Conservation (phyloP, 306 rosid genomes). For the Notholithocarpus densiflorus region DNA sequence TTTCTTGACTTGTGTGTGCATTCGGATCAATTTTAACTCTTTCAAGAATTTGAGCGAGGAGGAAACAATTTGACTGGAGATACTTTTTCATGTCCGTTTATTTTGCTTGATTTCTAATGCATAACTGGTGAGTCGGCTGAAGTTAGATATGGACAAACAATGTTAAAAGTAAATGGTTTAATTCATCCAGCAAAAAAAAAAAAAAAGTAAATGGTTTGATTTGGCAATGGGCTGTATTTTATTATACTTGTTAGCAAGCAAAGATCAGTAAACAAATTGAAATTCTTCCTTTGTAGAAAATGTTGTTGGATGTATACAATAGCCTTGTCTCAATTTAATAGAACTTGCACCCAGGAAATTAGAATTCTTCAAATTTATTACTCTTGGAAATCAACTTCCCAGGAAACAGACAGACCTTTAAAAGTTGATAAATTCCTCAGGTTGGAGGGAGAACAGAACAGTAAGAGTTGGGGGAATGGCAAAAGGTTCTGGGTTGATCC, state of each 20-base stretch:
- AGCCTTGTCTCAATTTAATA: background rate
- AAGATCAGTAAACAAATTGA: background rate
- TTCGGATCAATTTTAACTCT: background rate
- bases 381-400: background rate
- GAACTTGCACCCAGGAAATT: background rate
- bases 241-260: background rate
- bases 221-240: background rate
- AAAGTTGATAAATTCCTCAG: conserved; percentile 38
- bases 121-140: too few relatives aligned
- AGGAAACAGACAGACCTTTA: background rate
- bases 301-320: background rate
- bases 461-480: conserved; percentile 92
- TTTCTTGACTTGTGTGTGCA: background rate
- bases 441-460: conserved; percentile 62
- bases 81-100: background rate
- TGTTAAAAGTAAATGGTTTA: too few relatives aligned
- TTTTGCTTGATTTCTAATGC: too few relatives aligned
- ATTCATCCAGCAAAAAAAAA: too few relatives aligned
- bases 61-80: background rate
- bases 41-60: background rate
- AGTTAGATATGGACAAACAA: too few relatives aligned
- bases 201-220: too few relatives aligned
- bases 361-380: background rate
- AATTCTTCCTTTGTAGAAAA: background rate
- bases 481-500: conserved; percentile 99